Evolutionary conservation across 345 rosid species (phyloP), one percentile per base, ranked within the genome.

Genomic region (Atalantia buxifolia): DNA sequence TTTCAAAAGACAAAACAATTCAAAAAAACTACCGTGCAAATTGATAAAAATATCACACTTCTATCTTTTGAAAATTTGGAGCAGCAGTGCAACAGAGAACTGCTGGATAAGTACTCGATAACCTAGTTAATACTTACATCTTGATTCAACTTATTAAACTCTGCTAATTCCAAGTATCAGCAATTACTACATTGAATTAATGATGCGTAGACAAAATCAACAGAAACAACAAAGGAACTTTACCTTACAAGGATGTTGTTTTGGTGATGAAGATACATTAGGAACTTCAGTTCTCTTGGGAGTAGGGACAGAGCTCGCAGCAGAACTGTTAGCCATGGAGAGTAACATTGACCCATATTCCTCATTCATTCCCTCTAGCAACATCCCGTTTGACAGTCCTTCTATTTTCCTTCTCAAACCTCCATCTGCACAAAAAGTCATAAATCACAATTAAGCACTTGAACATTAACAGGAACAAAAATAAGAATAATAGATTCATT

Each of bases 391-490:
- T 3, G 98, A 90, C 65, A 92, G 79, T 0, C 87, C 88, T 81
- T 92, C 98, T 90, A 95, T 90, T 83, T 85, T 93, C 78, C 88
- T 89, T 79, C 89, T 90, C 81, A 95, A 76, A 90, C 72, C 83
- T 91, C 98, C 63, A 91, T 90, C 99, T 93, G 88, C 81, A 45
- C 50, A 13, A 45, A 45, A 45, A 13, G 18, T 64, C 40, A 65
- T 64, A 28, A 38, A 38, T 38, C 42, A 38, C 42, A 38, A 38
- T 38, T 38, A 9, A 38, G 42, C 42, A 38, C 42, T 40, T 25
- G 36, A 25, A 35, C 55, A 22, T 9, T 40, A 48, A 74, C 19
- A 16, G 18, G n/a, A 60, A 69, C 14, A 1, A 4, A 72, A 30
- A 27, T 14, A 45, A 42, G 76, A 75, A 48, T n/a, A 66, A 40